Evolutionary conservation across 2,329 filamentous ascomycete species (phyloP), one percentile per base, ranked within the genome.

Genomic region (Botrytis pseudocinerea): DNA sequence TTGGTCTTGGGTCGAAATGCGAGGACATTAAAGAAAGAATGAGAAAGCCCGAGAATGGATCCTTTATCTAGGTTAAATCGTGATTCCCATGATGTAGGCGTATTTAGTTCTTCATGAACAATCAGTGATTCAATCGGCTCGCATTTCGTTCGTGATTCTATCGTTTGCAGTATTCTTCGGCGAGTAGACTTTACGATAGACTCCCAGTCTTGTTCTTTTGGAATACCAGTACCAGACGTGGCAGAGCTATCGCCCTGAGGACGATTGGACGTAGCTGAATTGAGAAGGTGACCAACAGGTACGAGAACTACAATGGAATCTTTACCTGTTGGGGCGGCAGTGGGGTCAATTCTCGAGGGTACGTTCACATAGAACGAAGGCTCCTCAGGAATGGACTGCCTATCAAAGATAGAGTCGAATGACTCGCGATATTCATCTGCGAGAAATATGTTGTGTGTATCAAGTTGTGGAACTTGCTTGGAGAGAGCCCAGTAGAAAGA

Each of bases 331-430:
- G 92, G 92, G 0, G 92, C 91, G 1, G 92, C 92, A 0, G 86
- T 86, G 0, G 88, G 83, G 76, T 94, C 92, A 12, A 93, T 86
- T 20, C 91, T 86, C 64, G 87, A 91, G 0, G 92, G 92, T 0
- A 94, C 91, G 79, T 94, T 93, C 81, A 94, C 87, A 81, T 94
- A 94, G 83, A 94, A 94, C 72, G 88, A 91, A 0, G 92, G 92
- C 73, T 93, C 85, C 1, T 85, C 81, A 1, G 92, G 92, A 14
- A 94, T 88, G 4, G 86, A 82, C 74, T 93, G 89, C 44, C 88
- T 83, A 76, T 91, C 89, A 85, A 94, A 94, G 74, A 94, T 94
- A 73, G 87, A 87, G 80, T 94, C 91, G 78, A 94, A 94, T n/a
- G 87, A 90, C 77, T 92, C 89, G 69, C 85, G 85, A 80, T 93